phyloP scores from a whole-genome alignment of 2,329 filamentous ascomycete genomes.

The Colletotrichum siamense region DNA sequence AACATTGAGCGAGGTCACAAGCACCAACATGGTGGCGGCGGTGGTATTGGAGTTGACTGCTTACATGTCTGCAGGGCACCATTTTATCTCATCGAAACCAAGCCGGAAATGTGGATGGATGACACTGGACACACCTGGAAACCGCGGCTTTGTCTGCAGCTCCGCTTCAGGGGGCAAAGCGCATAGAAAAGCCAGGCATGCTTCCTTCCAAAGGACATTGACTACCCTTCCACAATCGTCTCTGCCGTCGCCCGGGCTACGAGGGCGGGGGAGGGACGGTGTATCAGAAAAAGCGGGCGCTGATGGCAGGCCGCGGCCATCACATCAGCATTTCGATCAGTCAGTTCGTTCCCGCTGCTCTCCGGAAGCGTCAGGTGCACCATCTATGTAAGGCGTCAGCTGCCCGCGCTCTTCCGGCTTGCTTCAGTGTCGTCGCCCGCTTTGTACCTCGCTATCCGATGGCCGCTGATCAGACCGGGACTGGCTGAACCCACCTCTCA shows the following conservation, averaged over 20 bases:
- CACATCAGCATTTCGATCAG: not conserved
- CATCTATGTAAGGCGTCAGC: not conserved
- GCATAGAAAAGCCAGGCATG: not conserved
- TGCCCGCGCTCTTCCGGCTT: not conserved
- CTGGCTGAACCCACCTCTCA: not conserved
- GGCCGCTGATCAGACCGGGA: not conserved
- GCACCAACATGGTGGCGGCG: not conserved
- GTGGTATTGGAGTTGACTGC: not conserved
- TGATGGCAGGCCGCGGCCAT: not conserved
- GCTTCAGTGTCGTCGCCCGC: not conserved
- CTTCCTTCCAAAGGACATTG: not conserved
- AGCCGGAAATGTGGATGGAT: not conserved
- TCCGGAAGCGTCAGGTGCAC: not conserved
- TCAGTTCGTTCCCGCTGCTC: not conserved
- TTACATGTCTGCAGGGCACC: not conserved
- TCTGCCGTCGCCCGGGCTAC: not conserved
- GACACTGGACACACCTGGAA: not conserved
- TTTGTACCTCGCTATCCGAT: not conserved
- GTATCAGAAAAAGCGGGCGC: slow-evolving; percentile 15
- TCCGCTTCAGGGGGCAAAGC: not conserved
- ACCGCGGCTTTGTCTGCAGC: not conserved
- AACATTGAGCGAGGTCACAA: slow-evolving; percentile 13
- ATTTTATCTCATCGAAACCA: not conserved
- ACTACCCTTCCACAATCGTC: not conserved
- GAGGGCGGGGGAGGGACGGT: not conserved